These are phyloP conservation scores for Ophidiomyces ophidiicola DNA, from an alignment of 2,329 filamentous ascomycete species.

Conservation along the genomic window DNA sequence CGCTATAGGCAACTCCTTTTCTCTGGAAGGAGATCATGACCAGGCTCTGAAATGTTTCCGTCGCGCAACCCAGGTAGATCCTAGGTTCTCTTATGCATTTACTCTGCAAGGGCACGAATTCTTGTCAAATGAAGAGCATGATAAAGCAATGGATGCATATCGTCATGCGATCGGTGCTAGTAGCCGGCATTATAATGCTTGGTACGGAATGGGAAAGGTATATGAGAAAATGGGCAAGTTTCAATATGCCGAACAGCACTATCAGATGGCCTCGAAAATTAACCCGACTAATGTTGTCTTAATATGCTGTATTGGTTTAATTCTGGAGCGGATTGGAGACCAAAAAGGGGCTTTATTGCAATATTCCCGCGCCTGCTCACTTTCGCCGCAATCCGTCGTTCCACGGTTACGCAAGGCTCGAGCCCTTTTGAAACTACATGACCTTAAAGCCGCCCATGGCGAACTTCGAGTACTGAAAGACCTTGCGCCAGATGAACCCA, in stretches of 20 bases:
- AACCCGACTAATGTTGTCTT: conserved; percentile 90
- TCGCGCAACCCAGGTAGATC: conserved; percentile 78
- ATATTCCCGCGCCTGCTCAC: conserved; percentile 68
- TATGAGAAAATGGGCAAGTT: conserved; percentile 85
- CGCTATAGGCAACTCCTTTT: conserved; percentile 87
- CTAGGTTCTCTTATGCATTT: conserved; percentile 87
- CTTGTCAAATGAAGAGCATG: conserved; percentile 90
- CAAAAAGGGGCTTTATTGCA: conserved; percentile 64
- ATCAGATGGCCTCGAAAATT: conserved; percentile 72
- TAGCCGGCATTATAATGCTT: conserved; percentile 90
- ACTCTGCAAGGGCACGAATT: conserved; percentile 94
- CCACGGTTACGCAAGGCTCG: conserved; percentile 89
- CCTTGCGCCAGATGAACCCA: conserved; percentile 84
- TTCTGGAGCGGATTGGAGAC: conserved; percentile 80
- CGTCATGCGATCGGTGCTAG: conserved; percentile 76
- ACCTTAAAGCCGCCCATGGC: conserved; percentile 57
- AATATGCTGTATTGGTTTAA: conserved; percentile 81
- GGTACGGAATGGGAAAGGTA: conserved; percentile 73
- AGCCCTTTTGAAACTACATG: conserved; percentile 63
- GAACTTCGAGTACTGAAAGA: conserved; percentile 85
- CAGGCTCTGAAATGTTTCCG: conserved; percentile 91
- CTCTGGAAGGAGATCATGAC: conserved; percentile 81
- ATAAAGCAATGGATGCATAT: conserved; percentile 82
- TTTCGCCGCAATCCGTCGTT: conserved; percentile 69
- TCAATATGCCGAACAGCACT: conserved; percentile 83